Base-by-base conservation (phyloP, 1,284 basidiomycete species). In the Jaminaea rosea region DNA sequence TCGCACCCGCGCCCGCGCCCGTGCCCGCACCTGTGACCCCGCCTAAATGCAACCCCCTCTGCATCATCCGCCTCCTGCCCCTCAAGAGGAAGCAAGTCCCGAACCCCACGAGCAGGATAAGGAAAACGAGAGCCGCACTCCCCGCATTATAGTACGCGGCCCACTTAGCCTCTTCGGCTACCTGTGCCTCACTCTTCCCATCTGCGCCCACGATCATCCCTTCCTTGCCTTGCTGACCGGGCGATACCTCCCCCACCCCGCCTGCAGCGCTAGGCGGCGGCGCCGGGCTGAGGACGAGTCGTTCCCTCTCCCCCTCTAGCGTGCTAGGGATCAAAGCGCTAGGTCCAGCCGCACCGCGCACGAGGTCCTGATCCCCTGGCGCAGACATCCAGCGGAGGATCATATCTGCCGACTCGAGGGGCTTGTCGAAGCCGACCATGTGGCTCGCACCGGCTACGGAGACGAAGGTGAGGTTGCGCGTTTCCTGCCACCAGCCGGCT, bases 321-420 rank as follows among this genome's bases (percentile, higher is more conserved):
- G 80, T 81, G 55, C 86, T 88, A 6, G 87, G 85, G 82, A 67
- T 78, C 75, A 32, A 85, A 81, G 29, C 87, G 81, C 58, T 85
- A 79, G 54, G 86, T 1, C 76, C 89, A 2, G 84, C 79, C 41
- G 94, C 80, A 11, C 51, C 62, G n/a, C n/a, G n/a, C n/a, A n/a
- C n/a, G n/a, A n/a, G n/a, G n/a, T n/a, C n/a, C n/a, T n/a, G n/a
- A n/a, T n/a, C n/a, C n/a, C n/a, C n/a, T n/a, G n/a, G n/a, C n/a
- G n/a, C n/a, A n/a, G n/a, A n/a, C 65, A 72, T 67, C 48, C 67
- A 73, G 21, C 69, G 57, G 3, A 73, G 82, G 67, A 98, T 93
- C 94, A 98, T 97, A 75, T 98, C 93, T 75, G 97, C 91, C 3
- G 89, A 80, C 27, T 85, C 83, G 51, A 88, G 80, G 0, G 92